Percentiles rank a stretch among this genome's conserved stretches.
Conservation (phyloP, 257 asterid species). For the Verbena officinalis region DNA sequence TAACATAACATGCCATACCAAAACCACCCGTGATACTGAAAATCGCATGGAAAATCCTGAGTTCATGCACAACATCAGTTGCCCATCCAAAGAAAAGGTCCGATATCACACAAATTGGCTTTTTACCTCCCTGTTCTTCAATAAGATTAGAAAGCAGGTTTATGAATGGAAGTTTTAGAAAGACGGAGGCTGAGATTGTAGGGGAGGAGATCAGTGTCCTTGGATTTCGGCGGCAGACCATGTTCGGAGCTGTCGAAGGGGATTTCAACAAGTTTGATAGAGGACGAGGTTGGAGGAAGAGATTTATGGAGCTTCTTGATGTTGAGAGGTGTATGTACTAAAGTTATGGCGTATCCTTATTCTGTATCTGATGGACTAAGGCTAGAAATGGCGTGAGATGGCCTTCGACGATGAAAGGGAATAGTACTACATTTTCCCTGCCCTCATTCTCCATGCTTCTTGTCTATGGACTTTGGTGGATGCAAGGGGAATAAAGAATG, state of each 20-base stretch:
- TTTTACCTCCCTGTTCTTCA: slow-evolving; percentile 25
- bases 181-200: slow-evolving; percentile 35
- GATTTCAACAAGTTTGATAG: slow-evolving; percentile 47
- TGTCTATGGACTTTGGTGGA: neutral
- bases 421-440: slow-evolving; percentile 32
- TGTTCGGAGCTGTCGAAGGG: slow-evolving; percentile 56
- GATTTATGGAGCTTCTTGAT: slow-evolving; percentile 49
- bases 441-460: slow-evolving; percentile 4
- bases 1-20: slow-evolving; percentile 70
- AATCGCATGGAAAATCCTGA: slow-evolving; percentile 51
- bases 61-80: slow-evolving; percentile 49
- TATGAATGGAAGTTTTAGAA: slow-evolving; percentile 40
- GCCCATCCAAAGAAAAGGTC: slow-evolving; percentile 67
- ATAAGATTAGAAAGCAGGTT: slow-evolving; percentile 32
- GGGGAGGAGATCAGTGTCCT: slow-evolving; percentile 50
- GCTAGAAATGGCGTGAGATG: slow-evolving; percentile 30
- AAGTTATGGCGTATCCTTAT: slow-evolving; percentile 18
- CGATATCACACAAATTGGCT: slow-evolving; percentile 51
- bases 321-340: slow-evolving; percentile 43
- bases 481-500: neutral
- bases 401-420: slow-evolving; percentile 35
- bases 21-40: slow-evolving; percentile 55
- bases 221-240: slow-evolving; percentile 55
- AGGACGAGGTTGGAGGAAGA: slow-evolving; percentile 32
- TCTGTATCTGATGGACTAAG: slow-evolving; percentile 22